Conservation (phyloP, 257 asterid genomes). For the Hygrophila difformis region DNA sequence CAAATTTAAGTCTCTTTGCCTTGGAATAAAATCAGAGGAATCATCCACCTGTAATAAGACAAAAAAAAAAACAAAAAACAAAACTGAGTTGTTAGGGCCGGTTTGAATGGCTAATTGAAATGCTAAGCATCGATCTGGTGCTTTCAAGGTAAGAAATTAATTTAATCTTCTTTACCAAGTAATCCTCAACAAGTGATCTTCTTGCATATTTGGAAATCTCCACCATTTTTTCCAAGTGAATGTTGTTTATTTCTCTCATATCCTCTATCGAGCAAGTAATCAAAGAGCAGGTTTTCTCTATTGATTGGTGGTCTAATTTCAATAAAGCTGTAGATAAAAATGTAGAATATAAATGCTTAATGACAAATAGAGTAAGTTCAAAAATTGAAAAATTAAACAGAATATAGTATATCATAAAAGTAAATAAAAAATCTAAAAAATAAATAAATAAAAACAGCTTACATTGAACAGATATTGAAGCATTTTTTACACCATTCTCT, state of each 20-base stretch:
- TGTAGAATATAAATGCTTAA: too few relatives aligned
- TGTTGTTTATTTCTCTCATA: slow-evolving; percentile 20
- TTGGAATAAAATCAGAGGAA: slow-evolving; percentile 16
- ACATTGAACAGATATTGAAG: slow-evolving; percentile 23
- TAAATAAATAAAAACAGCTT: slow-evolving; percentile 16
- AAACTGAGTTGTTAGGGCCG: neutral
- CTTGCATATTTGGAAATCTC: slow-evolving; percentile 34
- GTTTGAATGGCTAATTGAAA: too few relatives aligned
- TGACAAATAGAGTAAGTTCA: too few relatives aligned
- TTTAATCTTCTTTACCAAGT: slow-evolving; percentile 23
- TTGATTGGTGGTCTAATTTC: slow-evolving; percentile 29
- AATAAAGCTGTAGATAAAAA: slow-evolving; percentile 19
- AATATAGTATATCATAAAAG: too few relatives aligned
- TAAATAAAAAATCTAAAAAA: too few relatives aligned
- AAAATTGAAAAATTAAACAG: too few relatives aligned
- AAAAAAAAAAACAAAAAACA: neutral
- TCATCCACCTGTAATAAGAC: slow-evolving; percentile 27
- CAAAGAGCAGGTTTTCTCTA: slow-evolving; percentile 19
- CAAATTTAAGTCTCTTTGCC: slow-evolving; percentile 23
- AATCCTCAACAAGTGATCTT: slow-evolving; percentile 37
- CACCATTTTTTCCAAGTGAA: slow-evolving; percentile 20
- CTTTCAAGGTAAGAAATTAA: too few relatives aligned
- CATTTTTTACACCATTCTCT: slow-evolving; percentile 19
- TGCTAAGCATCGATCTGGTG: neutral
- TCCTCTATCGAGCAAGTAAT: slow-evolving; percentile 17